phyloP scores from a whole-genome alignment of 805 yeast genomes.

The Candida ulmi region DNA sequence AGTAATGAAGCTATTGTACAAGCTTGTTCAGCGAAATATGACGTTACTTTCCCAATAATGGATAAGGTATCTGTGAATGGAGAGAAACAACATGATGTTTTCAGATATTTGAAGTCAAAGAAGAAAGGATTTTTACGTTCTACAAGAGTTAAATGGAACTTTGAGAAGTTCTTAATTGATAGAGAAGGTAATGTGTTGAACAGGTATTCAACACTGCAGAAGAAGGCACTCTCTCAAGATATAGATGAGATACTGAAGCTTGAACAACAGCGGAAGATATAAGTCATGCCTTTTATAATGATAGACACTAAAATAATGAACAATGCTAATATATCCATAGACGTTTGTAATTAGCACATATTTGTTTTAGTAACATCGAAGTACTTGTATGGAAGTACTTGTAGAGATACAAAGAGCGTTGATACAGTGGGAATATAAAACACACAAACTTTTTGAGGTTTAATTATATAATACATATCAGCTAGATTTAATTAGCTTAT shows the following conservation, averaged over 20 bases:
- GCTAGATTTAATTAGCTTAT: not conserved
- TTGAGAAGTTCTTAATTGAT: conserved; percentile 62
- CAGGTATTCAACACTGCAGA: conserved; percentile 50
- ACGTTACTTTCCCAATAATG: conserved; percentile 80
- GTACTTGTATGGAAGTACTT: no score
- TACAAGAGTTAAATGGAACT: conserved; percentile 66
- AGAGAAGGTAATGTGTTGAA: conserved; percentile 49
- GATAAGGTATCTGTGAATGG: conserved; percentile 80
- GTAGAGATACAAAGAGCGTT: no score
- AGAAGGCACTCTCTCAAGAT: conserved; percentile 9
- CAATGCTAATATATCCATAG: no score
- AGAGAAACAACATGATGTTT: conserved; percentile 59
- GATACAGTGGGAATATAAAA: no score
- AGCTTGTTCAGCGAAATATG: conserved; percentile 68
- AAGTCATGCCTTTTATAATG: no score
- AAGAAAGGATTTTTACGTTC: conserved; percentile 54
- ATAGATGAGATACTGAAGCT: not conserved
- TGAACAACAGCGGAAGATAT: not conserved
- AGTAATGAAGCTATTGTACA: conserved; percentile 60
- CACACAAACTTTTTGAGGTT: no score
- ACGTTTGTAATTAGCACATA: no score
- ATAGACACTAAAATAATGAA: no score
- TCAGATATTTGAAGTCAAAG: conserved; percentile 59
- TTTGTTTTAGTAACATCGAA: no score
- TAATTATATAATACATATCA: no score